Conservation (phyloP, 768 basidiomycete species). For the Russula sp. region DNA sequence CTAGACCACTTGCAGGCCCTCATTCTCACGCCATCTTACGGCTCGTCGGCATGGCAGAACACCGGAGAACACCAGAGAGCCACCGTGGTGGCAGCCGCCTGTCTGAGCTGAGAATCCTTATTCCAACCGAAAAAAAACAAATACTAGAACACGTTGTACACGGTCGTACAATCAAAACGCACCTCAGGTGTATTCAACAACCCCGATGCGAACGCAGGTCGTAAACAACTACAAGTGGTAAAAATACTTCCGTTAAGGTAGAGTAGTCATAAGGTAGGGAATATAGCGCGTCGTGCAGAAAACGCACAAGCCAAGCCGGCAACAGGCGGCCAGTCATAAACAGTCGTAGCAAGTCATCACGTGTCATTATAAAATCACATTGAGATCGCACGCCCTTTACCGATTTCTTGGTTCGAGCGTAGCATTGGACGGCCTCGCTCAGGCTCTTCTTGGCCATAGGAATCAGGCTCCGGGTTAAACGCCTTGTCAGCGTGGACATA, state of each 20-base stretch:
- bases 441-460: conserved; percentile 39
- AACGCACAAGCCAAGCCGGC: conserved; percentile 10
- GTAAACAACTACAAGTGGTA: not conserved
- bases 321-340: conserved; percentile 8
- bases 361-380: conserved; percentile 43
- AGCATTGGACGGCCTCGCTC: conserved; percentile 60
- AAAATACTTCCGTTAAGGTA: conserved; percentile 4
- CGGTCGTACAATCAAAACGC: conserved; percentile 10
- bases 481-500: conserved; percentile 72
- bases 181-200: conserved; percentile 11
- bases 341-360: conserved; percentile 14
- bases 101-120: conserved; percentile 14
- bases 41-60: conserved; percentile 1
- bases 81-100: conserved; percentile 13
- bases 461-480: conserved; percentile 53
- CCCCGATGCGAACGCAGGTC: not conserved
- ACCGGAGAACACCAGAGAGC: not conserved
- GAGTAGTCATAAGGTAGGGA: conserved; percentile 12
- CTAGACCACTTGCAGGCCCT: conserved; percentile 6
- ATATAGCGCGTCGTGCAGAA: conserved; percentile 9
- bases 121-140: conserved; percentile 15
- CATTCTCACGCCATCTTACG: conserved; percentile 13
- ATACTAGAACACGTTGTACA: conserved; percentile 11
- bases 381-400: conserved; percentile 78
- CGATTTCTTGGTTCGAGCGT: conserved; percentile 55